Evolutionary conservation across 106 monocot species (phyloP).

Genomic region (Posidonia australis): DNA sequence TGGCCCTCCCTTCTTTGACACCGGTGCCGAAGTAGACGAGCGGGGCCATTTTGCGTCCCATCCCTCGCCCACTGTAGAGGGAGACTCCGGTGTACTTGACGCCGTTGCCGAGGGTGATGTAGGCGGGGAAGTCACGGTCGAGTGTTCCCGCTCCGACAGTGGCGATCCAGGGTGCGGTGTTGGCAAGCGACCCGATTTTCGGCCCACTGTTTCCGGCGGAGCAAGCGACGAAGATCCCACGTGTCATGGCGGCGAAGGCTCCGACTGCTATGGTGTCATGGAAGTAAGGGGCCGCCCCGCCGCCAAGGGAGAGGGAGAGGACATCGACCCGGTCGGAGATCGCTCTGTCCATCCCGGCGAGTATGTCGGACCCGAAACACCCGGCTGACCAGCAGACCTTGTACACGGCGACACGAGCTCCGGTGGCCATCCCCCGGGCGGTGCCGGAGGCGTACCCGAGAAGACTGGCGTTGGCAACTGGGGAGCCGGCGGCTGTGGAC

Average conservation of each 20-base stretch:
- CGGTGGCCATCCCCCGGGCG: slow-evolving; percentile 19
- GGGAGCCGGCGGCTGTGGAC: slow-evolving; percentile 17
- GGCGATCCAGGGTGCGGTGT: slow-evolving; percentile 52
- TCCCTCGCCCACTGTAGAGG: slow-evolving; percentile 34
- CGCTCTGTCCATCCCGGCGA: slow-evolving; percentile 50
- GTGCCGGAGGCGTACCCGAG: slow-evolving; percentile 16
- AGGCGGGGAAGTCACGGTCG: slow-evolving; percentile 52
- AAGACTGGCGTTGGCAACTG: slow-evolving; percentile 20
- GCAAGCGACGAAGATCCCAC: slow-evolving; percentile 52
- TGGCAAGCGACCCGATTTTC: slow-evolving; percentile 18
- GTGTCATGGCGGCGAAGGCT: slow-evolving; percentile 33
- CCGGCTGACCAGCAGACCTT: slow-evolving; percentile 58
- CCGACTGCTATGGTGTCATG: slow-evolving; percentile 47
- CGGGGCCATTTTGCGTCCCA: slow-evolving; percentile 3
- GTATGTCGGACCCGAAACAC: slow-evolving; percentile 60
- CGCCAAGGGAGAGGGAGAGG: slow-evolving; percentile 63
- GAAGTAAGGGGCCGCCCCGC: slow-evolving; percentile 32
- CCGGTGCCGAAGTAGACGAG: slow-evolving; percentile 12
- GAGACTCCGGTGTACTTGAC: slow-evolving; percentile 29
- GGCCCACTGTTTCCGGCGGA: slow-evolving; percentile 60
- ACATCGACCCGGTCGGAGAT: slow-evolving; percentile 53
- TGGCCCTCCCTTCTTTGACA: too few species aligned
- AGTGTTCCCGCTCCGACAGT: slow-evolving; percentile 60
- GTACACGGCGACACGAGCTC: slow-evolving; percentile 38
- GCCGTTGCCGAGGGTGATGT: slow-evolving; percentile 24